Percentiles rank a stretch among this genome's conserved stretches.
Evolutionary conservation across 2,329 filamentous ascomycete species (phyloP).

Genomic region (Dactylellina leptospora): DNA sequence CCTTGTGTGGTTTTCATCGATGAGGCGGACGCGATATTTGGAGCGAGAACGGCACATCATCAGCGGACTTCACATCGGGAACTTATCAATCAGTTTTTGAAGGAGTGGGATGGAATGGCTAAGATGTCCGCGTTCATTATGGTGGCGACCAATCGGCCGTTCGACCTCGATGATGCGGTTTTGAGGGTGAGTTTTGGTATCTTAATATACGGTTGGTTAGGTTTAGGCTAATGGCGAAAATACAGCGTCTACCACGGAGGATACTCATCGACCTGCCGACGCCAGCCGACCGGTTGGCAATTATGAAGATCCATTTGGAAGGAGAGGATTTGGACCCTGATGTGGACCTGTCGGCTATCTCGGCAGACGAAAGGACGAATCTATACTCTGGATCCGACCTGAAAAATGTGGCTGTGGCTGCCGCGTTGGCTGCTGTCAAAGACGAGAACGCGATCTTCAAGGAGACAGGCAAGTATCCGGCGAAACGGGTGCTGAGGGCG

Average conservation of each 20-base stretch:
- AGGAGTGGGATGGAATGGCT: slow-evolving; percentile 95
- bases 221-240: slow-evolving; percentile 4
- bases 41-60: slow-evolving; percentile 73
- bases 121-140: slow-evolving; percentile 89
- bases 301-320: slow-evolving; percentile 75
- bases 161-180: slow-evolving; percentile 90
- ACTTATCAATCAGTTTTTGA: slow-evolving; percentile 94
- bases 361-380: slow-evolving; percentile 69
- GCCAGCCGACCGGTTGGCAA: slow-evolving; percentile 70
- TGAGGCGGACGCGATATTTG: slow-evolving; percentile 92
- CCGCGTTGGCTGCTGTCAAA: slow-evolving; percentile 79
- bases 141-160: slow-evolving; percentile 95
- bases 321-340: slow-evolving; percentile 71
- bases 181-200: slow-evolving; percentile 64
- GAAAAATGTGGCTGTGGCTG: slow-evolving; percentile 82
- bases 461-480: slow-evolving; percentile 66
- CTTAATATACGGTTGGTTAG: neutral
- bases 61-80: slow-evolving; percentile 80
- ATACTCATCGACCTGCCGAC: slow-evolving; percentile 57
- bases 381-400: slow-evolving; percentile 85
- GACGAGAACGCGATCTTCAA: slow-evolving; percentile 68
- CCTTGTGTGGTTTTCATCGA: slow-evolving; percentile 97
- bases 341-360: slow-evolving; percentile 71
- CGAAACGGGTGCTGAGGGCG: slow-evolving; percentile 71
- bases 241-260: slow-evolving; percentile 55